A percentile compares a stretch with the other conserved stretches of the same genome.
phyloP scores from a whole-genome alignment of 495 filamentous ascomycete species.

The Sabuloglossum arenarium region DNA sequence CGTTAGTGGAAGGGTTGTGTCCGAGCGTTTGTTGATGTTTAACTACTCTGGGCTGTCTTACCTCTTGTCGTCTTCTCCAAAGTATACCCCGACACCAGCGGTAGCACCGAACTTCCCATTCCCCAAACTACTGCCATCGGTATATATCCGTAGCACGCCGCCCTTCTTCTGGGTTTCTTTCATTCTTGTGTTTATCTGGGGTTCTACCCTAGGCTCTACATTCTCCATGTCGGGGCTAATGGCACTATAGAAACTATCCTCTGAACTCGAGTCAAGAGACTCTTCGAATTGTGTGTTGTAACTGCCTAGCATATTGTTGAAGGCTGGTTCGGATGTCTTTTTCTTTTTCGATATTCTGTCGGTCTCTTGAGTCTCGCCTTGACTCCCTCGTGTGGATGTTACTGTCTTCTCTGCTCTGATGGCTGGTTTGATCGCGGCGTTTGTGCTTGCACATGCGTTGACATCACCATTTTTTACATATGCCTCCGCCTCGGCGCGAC shows the following conservation, averaged over 20 bases:
- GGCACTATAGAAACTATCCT: slow-evolving; percentile 1
- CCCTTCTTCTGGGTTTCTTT: slow-evolving; percentile 8
- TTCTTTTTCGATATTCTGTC: neutral
- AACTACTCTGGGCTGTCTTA: slow-evolving; percentile 14
- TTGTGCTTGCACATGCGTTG: slow-evolving; percentile 14
- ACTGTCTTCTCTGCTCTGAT: neutral
- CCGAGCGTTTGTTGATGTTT: neutral
- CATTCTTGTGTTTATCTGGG: slow-evolving; percentile 21
- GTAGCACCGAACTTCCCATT: slow-evolving; percentile 55
- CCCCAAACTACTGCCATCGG: slow-evolving; percentile 62
- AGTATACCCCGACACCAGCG: slow-evolving; percentile 78
- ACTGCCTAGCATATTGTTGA: neutral
- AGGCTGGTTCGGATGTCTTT: neutral
- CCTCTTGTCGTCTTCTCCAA: slow-evolving; percentile 53
- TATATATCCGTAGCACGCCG: slow-evolving; percentile 55
- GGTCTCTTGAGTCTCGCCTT: neutral
- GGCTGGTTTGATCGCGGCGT: slow-evolving; percentile 2
- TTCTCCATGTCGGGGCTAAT: slow-evolving; percentile 35
- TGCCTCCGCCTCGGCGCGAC: slow-evolving; percentile 52
- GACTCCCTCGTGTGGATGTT: neutral
- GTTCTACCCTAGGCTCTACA: slow-evolving; percentile 33
- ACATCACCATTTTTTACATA: slow-evolving; percentile 30
- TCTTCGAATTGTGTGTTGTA: neutral
- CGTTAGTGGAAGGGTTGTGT: neutral
- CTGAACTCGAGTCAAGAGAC: neutral